These are phyloP conservation scores for Aspergillus japonicus DNA, from an alignment of 2,329 filamentous ascomycete genomes.

Conservation along the genomic window DNA sequence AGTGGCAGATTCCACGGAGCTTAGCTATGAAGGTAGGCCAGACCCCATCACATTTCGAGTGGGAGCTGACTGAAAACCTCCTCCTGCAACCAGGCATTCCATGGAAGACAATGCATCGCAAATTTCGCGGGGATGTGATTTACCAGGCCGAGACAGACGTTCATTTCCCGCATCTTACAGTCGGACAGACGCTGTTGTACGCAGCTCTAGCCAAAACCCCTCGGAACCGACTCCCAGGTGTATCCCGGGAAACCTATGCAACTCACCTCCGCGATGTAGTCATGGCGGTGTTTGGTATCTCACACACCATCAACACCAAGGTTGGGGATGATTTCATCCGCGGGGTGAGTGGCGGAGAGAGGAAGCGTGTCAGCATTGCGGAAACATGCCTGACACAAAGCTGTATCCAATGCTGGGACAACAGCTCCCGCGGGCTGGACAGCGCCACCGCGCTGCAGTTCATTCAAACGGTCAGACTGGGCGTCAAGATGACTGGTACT, in stretches of 20 bases:
- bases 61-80: neutral
- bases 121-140: conserved; percentile 65
- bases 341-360: conserved; percentile 11
- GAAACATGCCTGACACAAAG: neutral
- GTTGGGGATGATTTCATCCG: conserved; percentile 11
- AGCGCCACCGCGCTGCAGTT: conserved; percentile 54
- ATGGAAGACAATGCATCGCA: neutral
- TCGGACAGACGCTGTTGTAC: conserved; percentile 72
- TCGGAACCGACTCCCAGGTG: neutral
- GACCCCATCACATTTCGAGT: neutral
- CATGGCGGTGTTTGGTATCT: conserved; percentile 3
- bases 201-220: conserved; percentile 48
- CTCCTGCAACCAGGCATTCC: conserved; percentile 27
- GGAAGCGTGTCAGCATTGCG: conserved; percentile 7
- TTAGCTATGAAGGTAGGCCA: conserved; percentile 66
- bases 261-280: conserved; percentile 5
- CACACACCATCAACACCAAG: conserved; percentile 7
- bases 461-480: conserved; percentile 34
- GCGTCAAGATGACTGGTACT: too few species aligned
- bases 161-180: conserved; percentile 49
- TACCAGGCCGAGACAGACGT: conserved; percentile 74
- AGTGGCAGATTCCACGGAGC: conserved; percentile 63
- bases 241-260: conserved; percentile 1
- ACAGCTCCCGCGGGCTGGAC: conserved; percentile 41
- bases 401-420: conserved; percentile 34